These are phyloP conservation scores for Castanea mollissima DNA, from an alignment of 306 rosid genomes.

Conservation along the genomic window DNA sequence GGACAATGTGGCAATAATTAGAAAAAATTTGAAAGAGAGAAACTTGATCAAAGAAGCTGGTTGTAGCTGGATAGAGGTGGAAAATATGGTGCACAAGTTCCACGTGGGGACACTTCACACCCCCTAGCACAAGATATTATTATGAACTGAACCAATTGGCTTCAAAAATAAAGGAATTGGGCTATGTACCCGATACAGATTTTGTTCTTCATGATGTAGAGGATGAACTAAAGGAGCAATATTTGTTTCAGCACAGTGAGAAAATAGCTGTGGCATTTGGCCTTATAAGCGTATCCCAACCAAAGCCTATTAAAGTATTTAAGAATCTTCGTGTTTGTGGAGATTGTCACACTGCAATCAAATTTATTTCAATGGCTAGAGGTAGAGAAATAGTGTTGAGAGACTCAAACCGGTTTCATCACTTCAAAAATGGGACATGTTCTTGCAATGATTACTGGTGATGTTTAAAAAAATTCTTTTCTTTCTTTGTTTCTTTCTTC, in stretches of 20 bases:
- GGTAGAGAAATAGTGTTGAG: conserved; percentile 62
- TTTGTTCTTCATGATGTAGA: conserved; percentile 74
- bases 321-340: conserved; percentile 65
- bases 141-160: conserved; percentile 45
- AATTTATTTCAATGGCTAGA: conserved; percentile 46
- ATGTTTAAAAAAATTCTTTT: neutral
- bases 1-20: conserved; percentile 54
- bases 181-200: conserved; percentile 56
- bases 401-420: conserved; percentile 70
- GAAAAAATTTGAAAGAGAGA: conserved; percentile 53
- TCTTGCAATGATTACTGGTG: conserved; percentile 73
- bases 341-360: conserved; percentile 62
- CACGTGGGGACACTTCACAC: conserved; percentile 65
- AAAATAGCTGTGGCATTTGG: conserved; percentile 70
- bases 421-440: conserved; percentile 55
- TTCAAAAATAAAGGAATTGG: conserved; percentile 43
- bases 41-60: conserved; percentile 57
- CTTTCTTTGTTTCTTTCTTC: no score
- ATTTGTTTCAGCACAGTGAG: conserved; percentile 65
- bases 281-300: conserved; percentile 41
- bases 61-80: conserved; percentile 65
- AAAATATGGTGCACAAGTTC: conserved; percentile 54
- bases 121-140: conserved; percentile 52
- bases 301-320: conserved; percentile 55
- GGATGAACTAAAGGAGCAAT: conserved; percentile 59